Evolutionary conservation across 2,329 filamentous ascomycete species (phyloP).

Genomic region (Colletotrichum sp.): DNA sequence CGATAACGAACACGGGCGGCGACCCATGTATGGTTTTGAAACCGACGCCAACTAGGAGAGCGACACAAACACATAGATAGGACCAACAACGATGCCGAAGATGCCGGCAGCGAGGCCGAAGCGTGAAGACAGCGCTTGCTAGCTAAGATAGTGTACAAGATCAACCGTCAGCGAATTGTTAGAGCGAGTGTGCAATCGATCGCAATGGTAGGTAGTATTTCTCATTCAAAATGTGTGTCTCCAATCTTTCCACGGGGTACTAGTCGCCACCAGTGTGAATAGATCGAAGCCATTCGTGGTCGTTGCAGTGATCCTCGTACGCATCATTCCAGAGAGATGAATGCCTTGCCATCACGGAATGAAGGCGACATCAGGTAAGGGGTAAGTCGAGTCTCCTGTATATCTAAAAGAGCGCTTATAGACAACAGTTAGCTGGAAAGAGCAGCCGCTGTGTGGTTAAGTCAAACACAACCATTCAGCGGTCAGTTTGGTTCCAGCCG

Average conservation of each 20-base stretch:
- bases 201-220: too few relatives aligned
- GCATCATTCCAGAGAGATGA: background rate
- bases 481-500: background rate
- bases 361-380: background rate
- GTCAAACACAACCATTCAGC: fast-evolving
- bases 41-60: background rate
- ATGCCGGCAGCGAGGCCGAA: background rate
- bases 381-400: background rate
- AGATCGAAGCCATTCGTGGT: background rate
- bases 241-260: fast-evolving
- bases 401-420: background rate
- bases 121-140: background rate
- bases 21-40: background rate
- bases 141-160: background rate
- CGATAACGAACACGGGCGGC: fast-evolving
- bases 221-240: background rate
- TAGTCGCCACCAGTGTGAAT: fast-evolving
- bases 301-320: background rate
- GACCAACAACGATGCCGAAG: background rate
- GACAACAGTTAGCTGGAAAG: background rate
- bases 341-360: background rate
- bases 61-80: background rate
- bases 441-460: background rate
- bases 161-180: background rate
- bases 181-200: background rate